phyloP scores from a whole-genome alignment of 225 moss, liverwort and hornwort species.

The Polytrichum formosum region DNA sequence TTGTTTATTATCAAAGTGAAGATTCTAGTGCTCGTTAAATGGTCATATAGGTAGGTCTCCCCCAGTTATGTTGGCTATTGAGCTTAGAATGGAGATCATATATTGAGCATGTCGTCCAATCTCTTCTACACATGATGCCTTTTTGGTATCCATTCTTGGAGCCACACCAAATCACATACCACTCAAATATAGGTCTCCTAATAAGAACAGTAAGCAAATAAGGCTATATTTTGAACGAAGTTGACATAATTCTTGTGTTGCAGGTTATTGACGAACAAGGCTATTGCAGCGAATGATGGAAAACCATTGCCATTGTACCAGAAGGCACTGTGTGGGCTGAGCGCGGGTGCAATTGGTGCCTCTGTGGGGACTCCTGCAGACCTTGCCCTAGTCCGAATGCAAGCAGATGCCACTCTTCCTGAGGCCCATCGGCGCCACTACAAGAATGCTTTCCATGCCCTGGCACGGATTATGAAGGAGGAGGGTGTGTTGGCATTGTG shows the following conservation, averaged over 20 bases:
- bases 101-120: too few species aligned
- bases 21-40: too few species aligned
- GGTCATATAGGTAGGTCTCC: too few species aligned
- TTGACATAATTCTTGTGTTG: neutral
- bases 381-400: constrained; percentile 97
- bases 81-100: too few species aligned
- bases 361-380: constrained; percentile 86
- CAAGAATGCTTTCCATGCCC: constrained; percentile 84
- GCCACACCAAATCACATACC: too few species aligned
- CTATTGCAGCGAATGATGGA: constrained; percentile 82
- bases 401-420: constrained; percentile 87
- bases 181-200: too few species aligned
- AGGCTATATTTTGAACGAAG: too few species aligned
- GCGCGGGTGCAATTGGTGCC: constrained; percentile 93
- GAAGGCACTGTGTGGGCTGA: constrained; percentile 91
- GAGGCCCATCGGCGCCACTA: constrained; percentile 74
- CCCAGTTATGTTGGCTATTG: too few species aligned
- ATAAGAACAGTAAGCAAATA: too few species aligned
- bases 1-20: too few species aligned
- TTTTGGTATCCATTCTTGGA: too few species aligned
- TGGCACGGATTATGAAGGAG: constrained; percentile 37
- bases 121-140: too few species aligned
- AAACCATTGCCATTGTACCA: constrained; percentile 91
- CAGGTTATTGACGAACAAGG: constrained; percentile 73
- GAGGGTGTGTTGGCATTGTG: constrained; percentile 58